These are phyloP conservation scores for Plasmopara halstedii DNA, from an alignment of 352 stramenopile species.

Conservation along the genomic window DNA sequence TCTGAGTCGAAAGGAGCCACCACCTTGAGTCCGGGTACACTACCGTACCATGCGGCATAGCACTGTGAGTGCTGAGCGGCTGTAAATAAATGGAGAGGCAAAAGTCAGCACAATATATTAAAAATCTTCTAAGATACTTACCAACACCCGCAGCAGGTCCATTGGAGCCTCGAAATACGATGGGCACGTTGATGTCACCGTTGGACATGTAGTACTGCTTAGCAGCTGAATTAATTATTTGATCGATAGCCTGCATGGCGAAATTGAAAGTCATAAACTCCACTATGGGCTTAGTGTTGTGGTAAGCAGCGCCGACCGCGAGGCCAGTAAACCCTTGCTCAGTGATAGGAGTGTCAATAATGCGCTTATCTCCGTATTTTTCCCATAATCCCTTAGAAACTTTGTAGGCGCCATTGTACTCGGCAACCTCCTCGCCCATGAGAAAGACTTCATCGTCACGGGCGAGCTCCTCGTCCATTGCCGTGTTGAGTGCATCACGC, in stretches of 20 bases:
- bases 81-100: slow-evolving; percentile 10
- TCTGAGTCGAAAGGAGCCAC: slow-evolving; percentile 95
- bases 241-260: slow-evolving; percentile 99
- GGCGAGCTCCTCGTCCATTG: slow-evolving; percentile 98
- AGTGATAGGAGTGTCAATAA: slow-evolving; percentile 99
- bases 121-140: slow-evolving; percentile 18
- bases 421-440: slow-evolving; percentile 97
- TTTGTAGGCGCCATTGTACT: slow-evolving; percentile 99
- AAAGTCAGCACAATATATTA: not conserved
- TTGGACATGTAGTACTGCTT: slow-evolving; percentile 99
- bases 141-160: slow-evolving; percentile 95
- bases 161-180: slow-evolving; percentile 99
- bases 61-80: slow-evolving; percentile 99
- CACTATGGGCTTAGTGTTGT: slow-evolving; percentile 96
- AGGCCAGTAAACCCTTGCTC: slow-evolving; percentile 95
- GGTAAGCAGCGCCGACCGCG: slow-evolving; percentile 92
- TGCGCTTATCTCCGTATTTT: slow-evolving; percentile 98
- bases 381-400: slow-evolving; percentile 96
- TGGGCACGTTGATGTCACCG: slow-evolving; percentile 96
- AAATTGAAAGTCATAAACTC: slow-evolving; percentile 99
- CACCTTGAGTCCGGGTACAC: slow-evolving; percentile 97
- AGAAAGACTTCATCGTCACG: slow-evolving; percentile 94
- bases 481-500: slow-evolving; percentile 97
- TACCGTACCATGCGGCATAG: slow-evolving; percentile 98
- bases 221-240: slow-evolving; percentile 99